Conservation (phyloP, 2,329 filamentous ascomycete genomes). For the Colletotrichum neosansevieriae region DNA sequence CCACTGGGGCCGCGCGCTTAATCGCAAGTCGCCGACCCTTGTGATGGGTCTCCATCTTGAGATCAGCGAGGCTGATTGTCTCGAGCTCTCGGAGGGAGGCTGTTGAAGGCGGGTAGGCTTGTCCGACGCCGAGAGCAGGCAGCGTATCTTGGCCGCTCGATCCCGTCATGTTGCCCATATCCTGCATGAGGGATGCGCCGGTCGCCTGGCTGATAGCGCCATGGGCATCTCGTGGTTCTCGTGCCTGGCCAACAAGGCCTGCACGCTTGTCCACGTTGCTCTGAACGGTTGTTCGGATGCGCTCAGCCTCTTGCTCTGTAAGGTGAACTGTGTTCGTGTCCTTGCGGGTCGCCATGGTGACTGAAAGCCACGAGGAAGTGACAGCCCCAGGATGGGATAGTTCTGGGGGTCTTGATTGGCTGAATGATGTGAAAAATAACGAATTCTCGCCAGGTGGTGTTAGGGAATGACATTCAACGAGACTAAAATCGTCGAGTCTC, state of each 20-base stretch:
- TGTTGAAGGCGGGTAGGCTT: slow-evolving; percentile 45
- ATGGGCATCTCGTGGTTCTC: slow-evolving; percentile 38
- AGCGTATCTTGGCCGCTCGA: slow-evolving; percentile 43
- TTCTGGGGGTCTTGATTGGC: too few species aligned
- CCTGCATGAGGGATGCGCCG: slow-evolving; percentile 48
- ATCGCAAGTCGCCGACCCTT: slow-evolving; percentile 45
- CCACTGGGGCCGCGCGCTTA: slow-evolving; percentile 41
- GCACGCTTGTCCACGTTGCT: slow-evolving; percentile 43
- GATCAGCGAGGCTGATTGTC: slow-evolving; percentile 44
- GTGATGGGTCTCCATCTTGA: slow-evolving; percentile 49
- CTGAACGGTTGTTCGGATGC: slow-evolving; percentile 45
- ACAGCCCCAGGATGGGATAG: too few species aligned
- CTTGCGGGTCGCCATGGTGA: neutral
- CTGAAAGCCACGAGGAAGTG: too few species aligned
- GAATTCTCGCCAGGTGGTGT: too few species aligned
- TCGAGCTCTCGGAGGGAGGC: slow-evolving; percentile 40
- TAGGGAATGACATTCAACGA: too few species aligned
- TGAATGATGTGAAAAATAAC: too few species aligned
- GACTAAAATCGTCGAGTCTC: too few species aligned
- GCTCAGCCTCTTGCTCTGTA: slow-evolving; percentile 47
- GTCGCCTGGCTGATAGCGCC: slow-evolving; percentile 32
- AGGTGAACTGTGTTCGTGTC: slow-evolving; percentile 48
- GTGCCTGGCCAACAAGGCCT: slow-evolving; percentile 40
- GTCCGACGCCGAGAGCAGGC: slow-evolving; percentile 46
- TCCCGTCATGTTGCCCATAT: slow-evolving; percentile 45